These are phyloP conservation scores for Pestalotiopsis sp. DNA, from an alignment of 2,329 filamentous ascomycete species.

Conservation along the genomic window DNA sequence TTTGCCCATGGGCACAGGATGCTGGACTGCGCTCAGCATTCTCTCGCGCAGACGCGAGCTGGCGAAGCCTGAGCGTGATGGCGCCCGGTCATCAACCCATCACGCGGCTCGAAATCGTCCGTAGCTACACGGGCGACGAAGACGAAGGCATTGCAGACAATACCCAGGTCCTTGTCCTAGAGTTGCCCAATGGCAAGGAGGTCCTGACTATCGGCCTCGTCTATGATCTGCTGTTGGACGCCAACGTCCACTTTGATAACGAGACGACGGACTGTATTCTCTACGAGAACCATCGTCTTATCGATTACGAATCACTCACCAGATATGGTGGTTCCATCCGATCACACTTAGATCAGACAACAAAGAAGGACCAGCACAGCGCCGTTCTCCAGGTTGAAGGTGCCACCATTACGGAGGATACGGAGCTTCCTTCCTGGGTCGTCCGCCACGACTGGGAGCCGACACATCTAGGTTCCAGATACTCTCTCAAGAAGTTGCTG, in stretches of 20 bases:
- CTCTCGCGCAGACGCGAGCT: constrained; percentile 23
- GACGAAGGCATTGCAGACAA: constrained; percentile 12
- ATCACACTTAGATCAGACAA: constrained; percentile 21
- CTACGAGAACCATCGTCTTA: constrained; percentile 21
- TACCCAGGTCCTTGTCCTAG: constrained; percentile 23
- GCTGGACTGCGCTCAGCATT: constrained; percentile 14
- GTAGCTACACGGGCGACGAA: neutral
- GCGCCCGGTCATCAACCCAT: constrained; percentile 21
- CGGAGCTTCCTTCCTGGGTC: neutral
- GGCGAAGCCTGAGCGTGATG: constrained; percentile 23
- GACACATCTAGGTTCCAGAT: neutral
- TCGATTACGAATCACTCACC: constrained; percentile 21
- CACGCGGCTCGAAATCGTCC: constrained; percentile 19
- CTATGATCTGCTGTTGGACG: constrained; percentile 23
- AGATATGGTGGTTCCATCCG: constrained; percentile 25
- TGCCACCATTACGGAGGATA: neutral
- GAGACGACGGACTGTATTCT: constrained; percentile 26
- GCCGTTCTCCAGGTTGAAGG: constrained; percentile 25
- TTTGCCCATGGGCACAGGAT: constrained; percentile 21
- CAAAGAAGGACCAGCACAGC: constrained; percentile 18
- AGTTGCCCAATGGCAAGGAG: constrained; percentile 18
- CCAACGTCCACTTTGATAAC: constrained; percentile 13
- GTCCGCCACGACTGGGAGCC: neutral
- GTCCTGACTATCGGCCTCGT: constrained; percentile 23
- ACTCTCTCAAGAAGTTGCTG: too few species aligned